Base-by-base conservation (phyloP, 2,329 filamentous ascomycete genomes). In the Aureobasidium sp. region DNA sequence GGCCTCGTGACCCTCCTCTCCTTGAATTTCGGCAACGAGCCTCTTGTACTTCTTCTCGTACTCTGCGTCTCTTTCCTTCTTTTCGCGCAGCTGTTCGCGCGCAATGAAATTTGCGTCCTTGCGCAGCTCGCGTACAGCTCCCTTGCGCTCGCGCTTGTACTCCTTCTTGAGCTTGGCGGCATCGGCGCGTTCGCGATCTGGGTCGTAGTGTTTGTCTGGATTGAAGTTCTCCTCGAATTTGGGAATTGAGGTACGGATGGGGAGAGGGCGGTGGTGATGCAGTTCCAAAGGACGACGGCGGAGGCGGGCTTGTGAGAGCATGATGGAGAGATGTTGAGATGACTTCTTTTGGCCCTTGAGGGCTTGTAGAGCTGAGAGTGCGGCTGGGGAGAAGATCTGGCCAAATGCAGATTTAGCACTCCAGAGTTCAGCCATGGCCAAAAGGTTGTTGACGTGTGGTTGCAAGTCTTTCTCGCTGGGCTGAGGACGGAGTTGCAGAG, bases 211-310 rank as follows among this genome's bases (percentile, higher is more conserved):
- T 78, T 91, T 93, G 78, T 89, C 86, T 3, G 94, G 94, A 74
- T 96, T 94, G 83, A 91, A 99, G 63, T 84, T 83, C 73, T 97
- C 93, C 78, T 97, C 94, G 78, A 97, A 99, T 75, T 96, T 96
- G 75, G 94, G 94, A 51, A 97, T 86, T 63, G 84, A 87, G 8
- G 86, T 87, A 75, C 93, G 92, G 79, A 97, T 96, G 26, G 94
- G 87, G 2, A 96, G 82, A 0, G 92, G 91, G 0, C 84, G 83
- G 80, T 99, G 94, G 76, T 94, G 84, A 77, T 99, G 94, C 3
- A 99, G 84, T 69, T 91, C 84, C 34, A 97, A 84, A 1, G 91
- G 90, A 9, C 89, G 86, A 42, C 92, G 90, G 46, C 81, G 76
- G 23, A 88, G 80, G 47, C 80, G 82, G 1, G 90, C 82, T 57